Conservation (phyloP, 2,329 filamentous ascomycete genomes). For the Fusarium sp. region DNA sequence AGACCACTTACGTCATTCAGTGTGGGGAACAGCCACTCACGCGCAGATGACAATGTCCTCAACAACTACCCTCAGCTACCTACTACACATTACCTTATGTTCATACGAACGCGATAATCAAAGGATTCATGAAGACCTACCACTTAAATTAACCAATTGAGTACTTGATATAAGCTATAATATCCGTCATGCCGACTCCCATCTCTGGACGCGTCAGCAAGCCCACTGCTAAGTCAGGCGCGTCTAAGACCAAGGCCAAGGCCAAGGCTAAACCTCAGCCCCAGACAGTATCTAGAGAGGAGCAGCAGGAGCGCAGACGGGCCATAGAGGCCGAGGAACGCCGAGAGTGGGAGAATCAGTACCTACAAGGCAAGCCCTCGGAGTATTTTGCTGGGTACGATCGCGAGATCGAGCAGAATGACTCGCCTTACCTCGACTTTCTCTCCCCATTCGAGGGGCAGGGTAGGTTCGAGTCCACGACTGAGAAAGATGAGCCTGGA, state of each 20-base stretch:
- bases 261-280: background rate
- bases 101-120: no score
- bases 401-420: background rate
- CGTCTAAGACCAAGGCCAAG: background rate
- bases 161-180: no score
- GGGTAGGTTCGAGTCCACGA: conserved; percentile 3
- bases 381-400: conserved; percentile 1
- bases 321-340: background rate
- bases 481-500: conserved; percentile 5
- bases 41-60: background rate
- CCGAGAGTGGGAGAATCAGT: conserved; percentile 5
- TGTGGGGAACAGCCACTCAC: background rate
- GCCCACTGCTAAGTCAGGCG: background rate
- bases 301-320: background rate
- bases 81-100: no score
- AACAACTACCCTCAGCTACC: no score
- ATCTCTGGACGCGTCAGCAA: conserved; percentile 9
- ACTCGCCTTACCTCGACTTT: conserved; percentile 1
- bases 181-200: conserved; percentile 2
- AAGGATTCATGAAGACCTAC: no score
- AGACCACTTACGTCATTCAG: no score
- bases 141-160: no score
- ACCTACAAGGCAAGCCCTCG: conserved; percentile 11
- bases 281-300: background rate
- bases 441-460: conserved; percentile 5